Base-by-base conservation (phyloP, 1,284 basidiomycete genomes). In the Sphagnurus paluster region DNA sequence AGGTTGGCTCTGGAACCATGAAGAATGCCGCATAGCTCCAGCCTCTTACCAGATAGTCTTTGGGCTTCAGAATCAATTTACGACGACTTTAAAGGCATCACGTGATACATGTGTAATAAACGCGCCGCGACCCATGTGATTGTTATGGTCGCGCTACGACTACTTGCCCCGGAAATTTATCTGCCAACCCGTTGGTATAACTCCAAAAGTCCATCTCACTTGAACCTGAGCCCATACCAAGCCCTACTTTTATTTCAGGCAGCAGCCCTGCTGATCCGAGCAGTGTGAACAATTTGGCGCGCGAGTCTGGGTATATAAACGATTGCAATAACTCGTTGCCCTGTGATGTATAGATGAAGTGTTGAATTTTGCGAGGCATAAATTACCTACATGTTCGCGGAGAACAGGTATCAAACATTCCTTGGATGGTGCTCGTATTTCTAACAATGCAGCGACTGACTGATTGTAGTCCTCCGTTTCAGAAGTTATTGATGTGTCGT, bases 261-360 rank as follows among this genome's bases (percentile, higher is more conserved):
- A 74, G 54, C 1, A 85, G 54, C 2, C 73, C 75, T 2, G 72
- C 74, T 13, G 59, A 61, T n/a, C 60, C 65, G 4, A 87, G 58
- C 16, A 87, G 66, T 37, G 70, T 65, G 16, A 84, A 49, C 47
- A 88, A 81, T 44, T 76, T 70, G 3, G 77, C 80, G 2, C 87
- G 77, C 8, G 86, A 87, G 46, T 87, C 83, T 1, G 87, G 87
- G 57, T 76, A 89, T 30, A 87, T 63, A 57, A 89, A 87, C 1
- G 72, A 64, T 17, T 65, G 67, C 23, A 89, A 61, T 35, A 90
- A 66, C 2, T 75, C 65, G 21, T 71, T 65, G 35, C 74, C 75
- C 87, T 90, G 52, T 4, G 45, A 30, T 11, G 5, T 8, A 39
- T 33, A 29, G 23, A 32, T 50, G 23, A 52, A 41, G 38, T 38